Evolutionary conservation across 1,284 basidiomycete species (phyloP).

Genomic region (Cryptococcus sp.): DNA sequence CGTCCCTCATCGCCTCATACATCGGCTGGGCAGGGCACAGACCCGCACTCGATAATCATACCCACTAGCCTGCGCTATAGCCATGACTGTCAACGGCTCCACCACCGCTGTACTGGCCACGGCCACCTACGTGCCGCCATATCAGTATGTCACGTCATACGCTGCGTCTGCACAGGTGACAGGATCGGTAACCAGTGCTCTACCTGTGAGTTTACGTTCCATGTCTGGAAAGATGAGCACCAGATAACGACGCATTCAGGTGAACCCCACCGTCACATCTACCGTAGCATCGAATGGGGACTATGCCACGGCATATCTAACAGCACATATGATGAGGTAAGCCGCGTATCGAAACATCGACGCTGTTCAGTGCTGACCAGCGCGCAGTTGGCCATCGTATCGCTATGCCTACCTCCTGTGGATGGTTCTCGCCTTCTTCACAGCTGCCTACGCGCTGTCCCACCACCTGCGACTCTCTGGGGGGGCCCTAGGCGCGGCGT

Average conservation of each 20-base stretch:
- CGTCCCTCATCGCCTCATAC: no score
- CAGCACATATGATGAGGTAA: slow-evolving; percentile 47
- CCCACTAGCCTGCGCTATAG: neutral
- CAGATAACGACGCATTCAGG: neutral
- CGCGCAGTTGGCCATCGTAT: slow-evolving; percentile 36
- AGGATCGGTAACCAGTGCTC: slow-evolving; percentile 32
- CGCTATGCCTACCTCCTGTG: slow-evolving; percentile 47
- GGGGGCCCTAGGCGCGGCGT: slow-evolving; percentile 37
- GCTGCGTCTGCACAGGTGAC: slow-evolving; percentile 27
- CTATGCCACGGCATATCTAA: slow-evolving; percentile 42
- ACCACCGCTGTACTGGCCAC: slow-evolving; percentile 29
- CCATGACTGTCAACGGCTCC: slow-evolving; percentile 35
- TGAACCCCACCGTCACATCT: slow-evolving; percentile 34
- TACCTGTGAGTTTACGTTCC: slow-evolving; percentile 8
- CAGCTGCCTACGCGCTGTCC: slow-evolving; percentile 33
- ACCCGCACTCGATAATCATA: no score
- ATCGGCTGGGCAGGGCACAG: no score
- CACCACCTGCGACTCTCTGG: slow-evolving; percentile 44
- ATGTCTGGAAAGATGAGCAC: neutral
- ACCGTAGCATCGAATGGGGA: slow-evolving; percentile 24
- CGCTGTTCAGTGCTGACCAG: neutral
- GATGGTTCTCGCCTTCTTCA: slow-evolving; percentile 37
- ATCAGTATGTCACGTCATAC: slow-evolving; percentile 35
- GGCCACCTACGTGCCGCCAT: slow-evolving; percentile 33
- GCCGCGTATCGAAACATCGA: slow-evolving; percentile 6